Conservation (phyloP, 805 yeast species). For the Ogataea neopini region DNA sequence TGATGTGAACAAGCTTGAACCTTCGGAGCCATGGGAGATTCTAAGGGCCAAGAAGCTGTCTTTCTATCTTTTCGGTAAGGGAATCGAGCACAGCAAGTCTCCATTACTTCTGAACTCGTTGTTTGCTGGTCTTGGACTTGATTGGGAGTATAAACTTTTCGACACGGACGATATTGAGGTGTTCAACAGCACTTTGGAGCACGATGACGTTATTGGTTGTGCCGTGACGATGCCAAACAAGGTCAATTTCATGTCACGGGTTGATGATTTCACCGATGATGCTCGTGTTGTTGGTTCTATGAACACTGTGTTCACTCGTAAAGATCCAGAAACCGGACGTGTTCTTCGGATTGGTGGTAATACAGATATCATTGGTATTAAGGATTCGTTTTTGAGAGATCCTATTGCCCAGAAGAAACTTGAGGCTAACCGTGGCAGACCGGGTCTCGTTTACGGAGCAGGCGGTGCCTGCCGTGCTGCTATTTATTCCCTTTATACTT, state of each 20-base stretch:
- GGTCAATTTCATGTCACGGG: conserved; percentile 8
- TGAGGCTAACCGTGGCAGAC: conserved; percentile 1
- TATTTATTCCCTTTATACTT: conserved; percentile 9
- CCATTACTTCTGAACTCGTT: conserved; percentile 10
- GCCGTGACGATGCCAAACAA: conserved; percentile 17
- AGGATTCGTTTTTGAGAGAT: conserved; percentile 12
- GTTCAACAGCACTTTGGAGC: conserved; percentile 1
- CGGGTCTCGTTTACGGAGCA: conserved; percentile 16
- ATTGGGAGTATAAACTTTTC: conserved; percentile 9
- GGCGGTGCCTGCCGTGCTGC: conserved; percentile 17
- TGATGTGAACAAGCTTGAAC: conserved; percentile 2
- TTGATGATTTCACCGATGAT: conserved; percentile 11
- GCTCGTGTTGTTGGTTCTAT: conserved; percentile 11
- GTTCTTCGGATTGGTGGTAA: conserved; percentile 8
- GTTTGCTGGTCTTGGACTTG: conserved; percentile 7
- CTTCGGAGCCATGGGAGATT: conserved; percentile 9
- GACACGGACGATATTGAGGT: conserved; percentile 9
- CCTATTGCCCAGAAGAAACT: conserved; percentile 1
- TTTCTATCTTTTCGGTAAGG: conserved; percentile 10
- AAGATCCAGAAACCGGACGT: conserved; percentile 5
- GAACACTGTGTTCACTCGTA: conserved; percentile 12
- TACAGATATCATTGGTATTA: conserved; percentile 13
- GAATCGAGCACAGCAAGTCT: conserved; percentile 12
- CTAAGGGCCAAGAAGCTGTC: conserved; percentile 2
- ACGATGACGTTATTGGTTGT: conserved; percentile 9